Conservation (phyloP, 2,329 filamentous ascomycete species). For the Thermothelomyces thermophilus region DNA sequence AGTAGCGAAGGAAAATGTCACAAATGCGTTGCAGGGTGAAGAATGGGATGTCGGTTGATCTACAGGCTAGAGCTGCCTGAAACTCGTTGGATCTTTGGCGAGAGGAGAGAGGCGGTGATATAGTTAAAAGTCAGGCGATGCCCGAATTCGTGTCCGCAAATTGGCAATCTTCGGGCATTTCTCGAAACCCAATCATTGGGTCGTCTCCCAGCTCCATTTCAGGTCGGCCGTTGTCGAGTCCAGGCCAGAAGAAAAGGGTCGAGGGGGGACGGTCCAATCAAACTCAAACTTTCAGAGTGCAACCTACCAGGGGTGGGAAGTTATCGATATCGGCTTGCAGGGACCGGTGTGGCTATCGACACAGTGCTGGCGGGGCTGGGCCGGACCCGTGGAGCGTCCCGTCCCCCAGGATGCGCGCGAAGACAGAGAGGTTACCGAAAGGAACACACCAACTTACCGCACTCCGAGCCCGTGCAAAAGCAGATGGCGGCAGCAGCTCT, state of each 20-base stretch:
- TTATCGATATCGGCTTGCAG: constrained; percentile 11
- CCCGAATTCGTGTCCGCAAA: not conserved
- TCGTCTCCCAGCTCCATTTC: not conserved
- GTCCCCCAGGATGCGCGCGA: constrained; percentile 7
- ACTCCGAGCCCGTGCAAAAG: constrained; percentile 5
- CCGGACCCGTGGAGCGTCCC: not conserved
- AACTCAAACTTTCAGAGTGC: not conserved
- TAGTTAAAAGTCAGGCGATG: not conserved
- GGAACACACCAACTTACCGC: constrained; percentile 12
- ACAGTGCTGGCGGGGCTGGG: constrained; percentile 11
- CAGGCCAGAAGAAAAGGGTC: not conserved
- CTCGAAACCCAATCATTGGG: constrained; percentile 2
- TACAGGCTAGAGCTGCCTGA: constrained; percentile 13
- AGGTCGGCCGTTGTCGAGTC: not conserved
- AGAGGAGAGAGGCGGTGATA: not conserved
- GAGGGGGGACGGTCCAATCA: constrained; percentile 4
- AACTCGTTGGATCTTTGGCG: not conserved
- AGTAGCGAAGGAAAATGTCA: not conserved
- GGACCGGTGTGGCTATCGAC: constrained; percentile 6
- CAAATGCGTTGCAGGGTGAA: not conserved
- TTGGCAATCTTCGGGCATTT: constrained; percentile 1
- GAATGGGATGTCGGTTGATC: constrained; percentile 9
- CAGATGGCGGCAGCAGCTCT: constrained; percentile 16
- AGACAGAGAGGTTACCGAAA: constrained; percentile 4
- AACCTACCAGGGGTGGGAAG: not conserved